Evolutionary conservation across 768 basidiomycete species (phyloP), one percentile per base, ranked within the genome.

Genomic region (Agaricus blazei): DNA sequence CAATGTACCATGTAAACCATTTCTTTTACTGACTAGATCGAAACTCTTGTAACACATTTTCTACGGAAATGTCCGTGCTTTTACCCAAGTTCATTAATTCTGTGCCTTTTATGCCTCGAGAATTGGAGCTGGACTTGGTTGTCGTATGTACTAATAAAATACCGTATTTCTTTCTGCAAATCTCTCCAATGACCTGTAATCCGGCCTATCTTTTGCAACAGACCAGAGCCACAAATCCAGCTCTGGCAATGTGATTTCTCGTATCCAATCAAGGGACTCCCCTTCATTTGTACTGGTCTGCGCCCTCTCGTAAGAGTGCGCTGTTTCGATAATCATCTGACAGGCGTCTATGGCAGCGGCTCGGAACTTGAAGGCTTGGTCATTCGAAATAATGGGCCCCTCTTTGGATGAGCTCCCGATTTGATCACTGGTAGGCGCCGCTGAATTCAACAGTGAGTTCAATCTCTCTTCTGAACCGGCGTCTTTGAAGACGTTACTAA

Each of bases 221-320:
- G 82, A 75, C 88, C 90, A 90, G n/a, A 93, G 67, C 88, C 89
- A 93, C 63, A 78, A 79, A 63, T 92, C 86, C 56, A 92, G 58
- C 44, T 81, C 75, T 3, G 85, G 82, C 27, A 83, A 69, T 0
- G 74, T 81, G 36, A 93, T 73, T 3, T 73, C 69, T 52, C 70
- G 77, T 59, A 88, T 62, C 84, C 84, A 50, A 9, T 41, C 24
- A 14, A 27, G 31, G 23, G 48, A 4, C 11, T 86, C 72, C 60
- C n/a, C 59, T 51, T 40, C 57, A 67, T 63, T 67, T 42, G 58
- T 60, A 11, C 56, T 52, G 24, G 60, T 54, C 34, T 51, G 46
- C 7, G 61, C 49, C 36, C 42, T 15, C 29, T 69, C 65, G 24
- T 76, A 58, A 26, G 67, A 70, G 53, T 67, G 78, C 15, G 84